These are phyloP conservation scores for Isoetes taiwanensis DNA, from an alignment of 75 land plant species.

Conservation along the genomic window DNA sequence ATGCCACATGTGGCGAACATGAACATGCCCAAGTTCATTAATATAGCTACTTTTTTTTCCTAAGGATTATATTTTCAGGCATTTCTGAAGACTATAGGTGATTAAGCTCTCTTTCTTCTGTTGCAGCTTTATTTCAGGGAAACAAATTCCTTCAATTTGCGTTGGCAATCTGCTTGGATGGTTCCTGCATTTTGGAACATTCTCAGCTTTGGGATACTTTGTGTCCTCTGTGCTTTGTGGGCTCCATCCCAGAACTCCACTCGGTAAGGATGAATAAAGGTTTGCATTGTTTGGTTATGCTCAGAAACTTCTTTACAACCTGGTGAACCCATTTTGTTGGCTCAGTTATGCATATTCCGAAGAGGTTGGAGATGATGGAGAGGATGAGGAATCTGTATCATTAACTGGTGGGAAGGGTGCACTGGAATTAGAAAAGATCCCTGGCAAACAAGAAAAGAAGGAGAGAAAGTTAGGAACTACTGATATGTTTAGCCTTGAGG, in stretches of 20 bases:
- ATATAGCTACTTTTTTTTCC: no score
- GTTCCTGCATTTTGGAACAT: constrained; percentile 85
- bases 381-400: constrained; percentile 43
- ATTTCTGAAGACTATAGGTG: no score
- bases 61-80: no score
- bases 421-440: constrained; percentile 35
- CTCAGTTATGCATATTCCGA: constrained; percentile 69
- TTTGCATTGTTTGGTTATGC: not conserved
- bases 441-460: constrained; percentile 38
- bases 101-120: not conserved
- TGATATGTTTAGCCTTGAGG: constrained; percentile 30
- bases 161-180: constrained; percentile 88
- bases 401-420: constrained; percentile 38
- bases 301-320: not conserved
- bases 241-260: constrained; percentile 89
- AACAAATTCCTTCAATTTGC: constrained; percentile 63
- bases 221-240: constrained; percentile 82
- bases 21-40: no score
- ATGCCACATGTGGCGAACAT: no score
- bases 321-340: not conserved
- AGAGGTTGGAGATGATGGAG: constrained; percentile 56
- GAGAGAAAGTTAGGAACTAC: constrained; percentile 19
- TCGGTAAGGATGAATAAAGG: constrained; percentile 30
- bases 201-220: constrained; percentile 58
- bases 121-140: constrained; percentile 84